These are phyloP conservation scores for Acrocalymma vagum DNA, from an alignment of 2,329 filamentous ascomycete genomes.

Conservation along the genomic window DNA sequence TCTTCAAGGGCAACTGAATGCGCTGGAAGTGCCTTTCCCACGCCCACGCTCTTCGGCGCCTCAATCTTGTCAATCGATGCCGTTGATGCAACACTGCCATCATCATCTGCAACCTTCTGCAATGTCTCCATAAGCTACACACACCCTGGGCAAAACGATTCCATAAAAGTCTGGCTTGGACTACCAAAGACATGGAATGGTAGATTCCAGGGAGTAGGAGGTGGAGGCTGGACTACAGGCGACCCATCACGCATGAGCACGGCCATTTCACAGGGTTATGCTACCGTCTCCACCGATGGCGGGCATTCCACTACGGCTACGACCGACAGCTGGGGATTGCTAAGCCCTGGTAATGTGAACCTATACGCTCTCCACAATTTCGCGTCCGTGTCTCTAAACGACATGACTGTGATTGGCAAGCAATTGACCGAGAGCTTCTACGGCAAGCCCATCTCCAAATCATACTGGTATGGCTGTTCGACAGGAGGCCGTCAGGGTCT, in stretches of 20 bases:
- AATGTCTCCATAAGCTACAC: slow-evolving; percentile 27
- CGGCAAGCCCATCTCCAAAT: too few species aligned
- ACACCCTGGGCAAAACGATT: slow-evolving; percentile 25
- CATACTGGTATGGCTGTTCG: slow-evolving; percentile 50
- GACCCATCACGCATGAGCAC: slow-evolving; percentile 16
- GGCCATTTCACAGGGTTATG: slow-evolving; percentile 29
- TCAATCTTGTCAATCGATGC: slow-evolving; percentile 7
- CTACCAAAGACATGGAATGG: slow-evolving; percentile 28
- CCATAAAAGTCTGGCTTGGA: slow-evolving; percentile 23
- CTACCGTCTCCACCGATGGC: slow-evolving; percentile 30
- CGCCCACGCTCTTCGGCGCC: slow-evolving; percentile 5
- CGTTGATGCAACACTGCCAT: slow-evolving; percentile 1
- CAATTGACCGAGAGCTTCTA: slow-evolving; percentile 32
- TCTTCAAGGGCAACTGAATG: too few species aligned
- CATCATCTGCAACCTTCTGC: too few species aligned
- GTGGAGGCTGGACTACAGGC: slow-evolving; percentile 33
- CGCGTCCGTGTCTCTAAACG: slow-evolving; percentile 40
- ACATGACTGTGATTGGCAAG: slow-evolving; percentile 20
- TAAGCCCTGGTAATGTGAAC: slow-evolving; percentile 27
- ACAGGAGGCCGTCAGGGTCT: slow-evolving; percentile 34
- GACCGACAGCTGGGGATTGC: slow-evolving; percentile 13
- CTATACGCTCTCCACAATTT: slow-evolving; percentile 40
- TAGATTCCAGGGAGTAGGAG: slow-evolving; percentile 31
- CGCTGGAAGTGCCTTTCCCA: slow-evolving; percentile 1
- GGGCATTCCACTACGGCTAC: slow-evolving; percentile 17